Conservation (phyloP, 1,284 basidiomycete genomes). For the Puccinia horiana region DNA sequence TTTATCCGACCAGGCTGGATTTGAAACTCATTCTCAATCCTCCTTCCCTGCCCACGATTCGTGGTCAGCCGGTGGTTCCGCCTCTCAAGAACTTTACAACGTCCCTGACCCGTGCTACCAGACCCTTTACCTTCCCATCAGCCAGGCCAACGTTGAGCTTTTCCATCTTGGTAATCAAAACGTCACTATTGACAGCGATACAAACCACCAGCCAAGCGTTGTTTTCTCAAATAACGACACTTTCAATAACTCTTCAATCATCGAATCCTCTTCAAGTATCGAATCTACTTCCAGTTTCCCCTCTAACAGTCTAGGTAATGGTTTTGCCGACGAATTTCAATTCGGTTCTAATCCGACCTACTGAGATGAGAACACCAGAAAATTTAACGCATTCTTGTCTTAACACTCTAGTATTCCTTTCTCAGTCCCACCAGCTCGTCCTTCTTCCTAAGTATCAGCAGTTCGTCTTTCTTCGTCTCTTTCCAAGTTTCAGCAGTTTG, state of each 20-base stretch:
- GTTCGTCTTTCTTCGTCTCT: no score
- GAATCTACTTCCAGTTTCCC: not conserved
- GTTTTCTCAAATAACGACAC: not conserved
- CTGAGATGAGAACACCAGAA: not conserved
- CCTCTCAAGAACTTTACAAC: not conserved
- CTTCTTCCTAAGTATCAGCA: no score
- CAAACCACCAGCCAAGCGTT: not conserved
- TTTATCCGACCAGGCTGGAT: not conserved
- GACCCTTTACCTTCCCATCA: constrained; percentile 1
- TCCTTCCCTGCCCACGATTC: not conserved
- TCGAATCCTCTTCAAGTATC: not conserved
- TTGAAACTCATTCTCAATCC: not conserved
- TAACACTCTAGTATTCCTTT: not conserved
- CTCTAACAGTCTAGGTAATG: constrained; percentile 10
- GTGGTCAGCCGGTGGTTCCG: not conserved
- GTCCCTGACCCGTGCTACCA: not conserved
- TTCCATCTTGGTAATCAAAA: not conserved
- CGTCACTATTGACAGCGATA: not conserved
- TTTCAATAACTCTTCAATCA: not conserved
- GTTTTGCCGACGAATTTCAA: not conserved
- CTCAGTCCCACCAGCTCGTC: no score
- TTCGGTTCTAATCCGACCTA: not conserved
- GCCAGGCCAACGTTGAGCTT: not conserved
- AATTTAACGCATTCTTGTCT: not conserved
- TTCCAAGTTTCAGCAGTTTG: no score